These are phyloP conservation scores for Penicillium sp. DNA, from an alignment of 2,329 filamentous ascomycete species.

Conservation along the genomic window DNA sequence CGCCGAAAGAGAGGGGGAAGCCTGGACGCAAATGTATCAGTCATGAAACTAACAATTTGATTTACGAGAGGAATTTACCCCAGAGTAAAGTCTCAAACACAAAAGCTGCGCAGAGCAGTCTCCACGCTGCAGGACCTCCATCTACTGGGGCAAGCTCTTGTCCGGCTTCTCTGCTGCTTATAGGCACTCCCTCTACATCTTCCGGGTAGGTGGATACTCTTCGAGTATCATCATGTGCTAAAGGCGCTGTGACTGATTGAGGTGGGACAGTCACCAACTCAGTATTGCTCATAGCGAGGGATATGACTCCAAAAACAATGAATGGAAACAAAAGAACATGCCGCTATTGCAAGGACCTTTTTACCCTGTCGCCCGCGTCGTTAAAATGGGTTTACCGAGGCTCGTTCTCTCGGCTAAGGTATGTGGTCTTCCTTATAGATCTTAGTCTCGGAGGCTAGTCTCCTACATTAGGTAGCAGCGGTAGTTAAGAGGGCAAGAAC, in stretches of 20 bases:
- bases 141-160: background rate
- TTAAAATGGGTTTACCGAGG: background rate
- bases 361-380: background rate
- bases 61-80: background rate
- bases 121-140: slow-evolving; percentile 6
- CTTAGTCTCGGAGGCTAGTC: too few relatives aligned
- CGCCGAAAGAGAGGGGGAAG: slow-evolving; percentile 34
- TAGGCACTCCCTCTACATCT: background rate
- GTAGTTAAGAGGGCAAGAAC: too few relatives aligned
- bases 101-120: slow-evolving; percentile 10
- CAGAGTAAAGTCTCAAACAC: slow-evolving; percentile 15
- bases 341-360: background rate
- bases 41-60: background rate
- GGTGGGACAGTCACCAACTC: background rate
- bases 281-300: background rate
- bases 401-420: background rate
- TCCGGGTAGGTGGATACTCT: background rate
- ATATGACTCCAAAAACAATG: background rate
- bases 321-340: background rate
- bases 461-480: too few relatives aligned
- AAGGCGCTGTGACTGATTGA: background rate
- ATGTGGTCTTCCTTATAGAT: too few relatives aligned
- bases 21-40: slow-evolving; percentile 14
- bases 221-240: background rate
- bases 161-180: background rate